A percentile compares a stretch with the other conserved stretches of the same genome.
Evolutionary conservation across 306 rosid genomes (phyloP).

Genomic region (Quercus parvula): DNA sequence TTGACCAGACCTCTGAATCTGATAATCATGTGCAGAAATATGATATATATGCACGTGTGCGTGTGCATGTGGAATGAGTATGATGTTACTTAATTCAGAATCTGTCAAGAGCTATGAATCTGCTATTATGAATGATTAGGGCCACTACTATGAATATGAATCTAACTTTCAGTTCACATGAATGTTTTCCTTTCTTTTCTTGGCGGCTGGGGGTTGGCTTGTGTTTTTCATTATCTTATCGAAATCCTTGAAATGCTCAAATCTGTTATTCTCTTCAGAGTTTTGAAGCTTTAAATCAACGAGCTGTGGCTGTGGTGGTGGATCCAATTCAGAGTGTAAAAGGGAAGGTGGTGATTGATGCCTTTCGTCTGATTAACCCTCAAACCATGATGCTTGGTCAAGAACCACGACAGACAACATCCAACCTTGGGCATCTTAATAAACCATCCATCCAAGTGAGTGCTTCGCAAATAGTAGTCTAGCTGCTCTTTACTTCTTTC

Average conservation of each 20-base stretch:
- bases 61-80: too few relatives aligned
- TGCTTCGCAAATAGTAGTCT: not conserved
- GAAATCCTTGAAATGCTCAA: not conserved
- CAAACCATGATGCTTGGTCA: slow-evolving; percentile 97
- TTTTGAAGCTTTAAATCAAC: slow-evolving; percentile 93
- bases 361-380: slow-evolving; percentile 90
- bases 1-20: too few relatives aligned
- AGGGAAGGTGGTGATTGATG: slow-evolving; percentile 96
- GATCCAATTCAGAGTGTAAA: slow-evolving; percentile 97
- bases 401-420: slow-evolving; percentile 94
- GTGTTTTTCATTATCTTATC: not conserved
- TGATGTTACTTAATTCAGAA: too few relatives aligned
- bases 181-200: too few relatives aligned
- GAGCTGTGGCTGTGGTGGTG: slow-evolving; percentile 96
- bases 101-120: too few relatives aligned
- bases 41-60: too few relatives aligned
- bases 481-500: not conserved
- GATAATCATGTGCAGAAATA: too few relatives aligned
- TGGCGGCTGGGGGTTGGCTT: not conserved
- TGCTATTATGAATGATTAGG: too few relatives aligned
- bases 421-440: slow-evolving; percentile 92
- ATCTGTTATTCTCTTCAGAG: slow-evolving; percentile 47
- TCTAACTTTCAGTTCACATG: too few relatives aligned
- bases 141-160: too few relatives aligned
- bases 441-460: slow-evolving; percentile 97